A percentile compares a stretch with the other conserved stretches of the same genome.
Conservation (phyloP, 108 stramenopile genomes). For the Hondaea fermentalgiana region DNA sequence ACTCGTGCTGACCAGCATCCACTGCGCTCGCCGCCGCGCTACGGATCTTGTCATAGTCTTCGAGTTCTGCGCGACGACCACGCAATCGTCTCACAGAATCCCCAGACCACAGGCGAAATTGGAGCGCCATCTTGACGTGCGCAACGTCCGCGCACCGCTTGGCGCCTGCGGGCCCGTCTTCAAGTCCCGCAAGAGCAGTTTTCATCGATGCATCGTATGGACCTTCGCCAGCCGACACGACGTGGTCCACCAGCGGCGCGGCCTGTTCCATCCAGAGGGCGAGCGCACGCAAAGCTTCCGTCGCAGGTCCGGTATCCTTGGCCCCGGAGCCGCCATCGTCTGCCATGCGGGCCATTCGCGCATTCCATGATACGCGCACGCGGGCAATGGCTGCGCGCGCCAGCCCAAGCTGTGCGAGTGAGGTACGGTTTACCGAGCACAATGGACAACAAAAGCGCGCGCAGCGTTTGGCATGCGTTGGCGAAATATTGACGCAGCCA, state of each 20-base stretch:
- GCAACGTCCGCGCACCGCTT: background rate
- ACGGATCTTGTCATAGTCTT: background rate
- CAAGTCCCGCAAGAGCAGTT: background rate
- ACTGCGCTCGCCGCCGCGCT: too few species aligned
- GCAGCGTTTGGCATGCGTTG: background rate
- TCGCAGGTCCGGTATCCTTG: background rate
- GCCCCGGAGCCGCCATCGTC: background rate
- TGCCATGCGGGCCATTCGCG: background rate
- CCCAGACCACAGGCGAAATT: background rate
- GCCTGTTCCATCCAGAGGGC: background rate
- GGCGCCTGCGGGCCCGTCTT: background rate
- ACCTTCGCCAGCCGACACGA: background rate
- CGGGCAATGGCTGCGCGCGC: background rate
- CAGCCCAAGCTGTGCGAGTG: background rate
- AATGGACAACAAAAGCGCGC: background rate
- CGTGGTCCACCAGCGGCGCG: background rate
- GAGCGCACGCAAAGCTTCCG: background rate
- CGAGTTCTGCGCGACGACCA: background rate
- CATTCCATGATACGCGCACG: background rate
- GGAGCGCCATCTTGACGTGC: background rate
- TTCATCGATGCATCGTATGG: background rate
- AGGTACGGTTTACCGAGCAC: background rate
- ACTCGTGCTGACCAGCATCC: too few species aligned
- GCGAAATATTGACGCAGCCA: background rate
- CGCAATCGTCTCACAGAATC: background rate